Base-by-base conservation (phyloP, 179 eudicot species). In the Drosera spatulata region DNA sequence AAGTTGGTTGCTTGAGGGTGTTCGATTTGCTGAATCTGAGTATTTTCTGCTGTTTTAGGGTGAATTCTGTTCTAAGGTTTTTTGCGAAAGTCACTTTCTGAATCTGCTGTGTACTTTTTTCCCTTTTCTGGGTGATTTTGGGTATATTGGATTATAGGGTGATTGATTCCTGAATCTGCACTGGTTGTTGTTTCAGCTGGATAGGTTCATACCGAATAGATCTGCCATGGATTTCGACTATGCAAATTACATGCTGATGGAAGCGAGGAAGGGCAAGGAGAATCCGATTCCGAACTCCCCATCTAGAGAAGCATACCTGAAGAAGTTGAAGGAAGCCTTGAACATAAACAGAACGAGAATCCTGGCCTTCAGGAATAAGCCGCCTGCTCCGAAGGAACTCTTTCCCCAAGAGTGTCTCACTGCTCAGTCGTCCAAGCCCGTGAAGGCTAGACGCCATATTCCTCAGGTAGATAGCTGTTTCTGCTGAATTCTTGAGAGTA, bases 171-270 rank as follows among this genome's bases (percentile, higher is more conserved):
- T 6, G 10, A 10, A 6, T 33, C 5, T 68, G 49, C 41, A n/a
- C 58, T 4, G 12, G 33, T 61, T 59, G 42, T 55, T 53, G n/a
- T 6, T 49, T 33, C 84, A 87, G 91, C 57, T 86, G 91, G 97
- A 89, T 59, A 77, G 95, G 59, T 90, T 87, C 51, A 90, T 90
- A 41, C 97, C 97, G 1, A 90, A 90, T 72, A 64, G 93, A 51
- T 90, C 97, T 0, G 97, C 93, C 0, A 90, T 84, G 87, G 91
- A 87, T 62, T 85, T 85, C 7, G 96, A 90, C 37, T 90, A 75
- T 22, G 97, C 97, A 0, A 85, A 81, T 58, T 85, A 75, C 77
- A 87, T 83, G 96, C 72, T 91, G 49, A 88, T 85, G 11, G 88
- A 85, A 58, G 85, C 79, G 56, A 65, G 75, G 78, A 77, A 77